These are phyloP conservation scores for Diaporthe velutina DNA, from an alignment of 2,329 filamentous ascomycete species.

Conservation along the genomic window DNA sequence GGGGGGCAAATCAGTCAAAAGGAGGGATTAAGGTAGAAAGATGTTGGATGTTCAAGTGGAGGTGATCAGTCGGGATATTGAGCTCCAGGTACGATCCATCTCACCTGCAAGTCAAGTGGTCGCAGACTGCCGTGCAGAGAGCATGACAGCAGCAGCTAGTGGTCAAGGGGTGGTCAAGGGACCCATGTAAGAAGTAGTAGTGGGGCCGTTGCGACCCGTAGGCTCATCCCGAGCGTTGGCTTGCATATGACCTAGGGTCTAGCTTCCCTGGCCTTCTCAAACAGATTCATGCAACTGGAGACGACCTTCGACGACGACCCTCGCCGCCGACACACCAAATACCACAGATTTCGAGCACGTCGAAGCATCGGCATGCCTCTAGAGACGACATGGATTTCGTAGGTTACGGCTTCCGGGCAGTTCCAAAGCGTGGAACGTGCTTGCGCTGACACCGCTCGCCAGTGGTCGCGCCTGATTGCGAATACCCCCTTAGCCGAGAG, in stretches of 20 bases:
- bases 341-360: background rate
- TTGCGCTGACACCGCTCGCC: slow-evolving; percentile 38
- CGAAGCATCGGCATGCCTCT: slow-evolving; percentile 40
- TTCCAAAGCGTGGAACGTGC: background rate
- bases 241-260: slow-evolving; percentile 31
- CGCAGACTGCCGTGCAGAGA: background rate
- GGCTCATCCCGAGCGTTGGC: slow-evolving; percentile 26
- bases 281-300: slow-evolving; percentile 31
- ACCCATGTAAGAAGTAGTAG: slow-evolving; percentile 4
- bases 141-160: background rate
- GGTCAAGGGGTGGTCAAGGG: background rate
- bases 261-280: slow-evolving; percentile 24
- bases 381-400: slow-evolving; percentile 40
- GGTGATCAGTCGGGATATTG: background rate
- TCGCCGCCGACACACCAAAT: background rate
- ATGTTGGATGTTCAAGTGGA: background rate
- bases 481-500: slow-evolving; percentile 69
- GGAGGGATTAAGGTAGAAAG: background rate
- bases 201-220: slow-evolving; percentile 24
- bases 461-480: slow-evolving; percentile 79
- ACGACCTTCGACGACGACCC: slow-evolving; percentile 30
- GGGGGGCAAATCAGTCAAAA: background rate
- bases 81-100: background rate
- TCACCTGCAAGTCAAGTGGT: background rate
- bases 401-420: slow-evolving; percentile 15